Base-by-base conservation (phyloP, 257 asterid genomes). In the Ligustrum vulgare region DNA sequence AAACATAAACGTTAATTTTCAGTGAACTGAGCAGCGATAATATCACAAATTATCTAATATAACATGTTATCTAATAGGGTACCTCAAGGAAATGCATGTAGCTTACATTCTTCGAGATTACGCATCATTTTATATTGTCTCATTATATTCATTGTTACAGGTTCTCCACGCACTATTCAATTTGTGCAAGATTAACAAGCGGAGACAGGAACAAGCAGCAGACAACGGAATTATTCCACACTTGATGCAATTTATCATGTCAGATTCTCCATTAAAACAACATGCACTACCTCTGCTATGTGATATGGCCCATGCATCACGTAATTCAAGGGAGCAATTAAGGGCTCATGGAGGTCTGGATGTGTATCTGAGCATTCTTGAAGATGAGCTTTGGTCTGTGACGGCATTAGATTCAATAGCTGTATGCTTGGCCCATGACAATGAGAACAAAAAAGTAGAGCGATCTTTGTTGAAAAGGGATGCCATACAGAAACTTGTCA, bases 291-390 rank as follows among this genome's bases (percentile, higher is more conserved):
- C 98, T 80, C 87, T 95, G 69, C 87, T 95, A 65, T 93, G 98
- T 83, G 99, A 95, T 82, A 93, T 93, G 99, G 99, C 99, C 64
- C 98, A 95, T 82, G 99, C 99, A 73, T 95, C 99, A 58, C 93
- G 97, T 73, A 91, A 93, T 78, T 91, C 99, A 20, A 87, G 99
- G 82, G 99, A 95, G 87, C 99, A 95, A 75, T 88, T 95, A 70
- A 92, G 99, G 67, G 99, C 99, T 71, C 99, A 95, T 77, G 98
- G 99, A 67, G 99, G 96, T 45, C 85, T 95, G 75, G 98, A 93
- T 82, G 98, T 91, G 56, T 95, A 90, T 90, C 87, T 95, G 79
- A 90, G 94, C 86, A 96, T 95, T 80, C 97, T 95, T 69, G 94
- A 93, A 80, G 99, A 95, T 56, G 94, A 93, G 69, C 76, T 86